phyloP scores from a whole-genome alignment of 2,329 filamentous ascomycete species.

The Camillea tinctor region DNA sequence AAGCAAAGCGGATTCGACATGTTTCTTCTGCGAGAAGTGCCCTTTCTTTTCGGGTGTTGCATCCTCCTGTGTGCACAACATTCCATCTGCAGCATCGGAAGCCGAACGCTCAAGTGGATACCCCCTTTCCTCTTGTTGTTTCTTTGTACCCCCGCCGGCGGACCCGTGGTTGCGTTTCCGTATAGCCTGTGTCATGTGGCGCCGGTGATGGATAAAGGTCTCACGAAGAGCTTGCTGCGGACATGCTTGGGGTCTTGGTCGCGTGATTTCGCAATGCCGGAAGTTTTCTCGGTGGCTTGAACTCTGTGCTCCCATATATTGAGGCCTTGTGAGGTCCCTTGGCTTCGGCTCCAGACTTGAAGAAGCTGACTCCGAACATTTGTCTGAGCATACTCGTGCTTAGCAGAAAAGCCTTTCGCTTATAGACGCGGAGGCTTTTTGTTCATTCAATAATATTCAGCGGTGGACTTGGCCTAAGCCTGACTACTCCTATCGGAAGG shows the following conservation, averaged over 20 bases:
- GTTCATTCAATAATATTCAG: background rate
- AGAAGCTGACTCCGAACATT: background rate
- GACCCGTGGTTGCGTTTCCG: background rate
- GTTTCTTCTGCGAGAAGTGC: background rate
- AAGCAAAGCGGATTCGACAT: background rate
- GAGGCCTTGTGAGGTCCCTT: background rate
- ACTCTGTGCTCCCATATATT: background rate
- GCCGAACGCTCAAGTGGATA: background rate
- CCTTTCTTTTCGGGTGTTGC: background rate
- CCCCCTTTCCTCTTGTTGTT: background rate
- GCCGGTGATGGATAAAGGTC: background rate
- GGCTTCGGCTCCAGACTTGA: background rate
- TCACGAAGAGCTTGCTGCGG: background rate
- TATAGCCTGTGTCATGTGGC: background rate
- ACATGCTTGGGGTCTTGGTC: background rate
- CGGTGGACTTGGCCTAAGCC: background rate
- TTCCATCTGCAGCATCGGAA: conserved; percentile 3
- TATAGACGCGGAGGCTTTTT: background rate
- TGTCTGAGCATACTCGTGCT: background rate
- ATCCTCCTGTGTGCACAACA: background rate
- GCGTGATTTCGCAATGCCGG: background rate
- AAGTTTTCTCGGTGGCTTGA: background rate
- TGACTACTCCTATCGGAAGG: background rate
- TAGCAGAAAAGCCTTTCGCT: background rate
- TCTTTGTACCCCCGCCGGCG: too few relatives aligned